phyloP scores from a whole-genome alignment of 345 rosid genomes.

The Camelina hispida region DNA sequence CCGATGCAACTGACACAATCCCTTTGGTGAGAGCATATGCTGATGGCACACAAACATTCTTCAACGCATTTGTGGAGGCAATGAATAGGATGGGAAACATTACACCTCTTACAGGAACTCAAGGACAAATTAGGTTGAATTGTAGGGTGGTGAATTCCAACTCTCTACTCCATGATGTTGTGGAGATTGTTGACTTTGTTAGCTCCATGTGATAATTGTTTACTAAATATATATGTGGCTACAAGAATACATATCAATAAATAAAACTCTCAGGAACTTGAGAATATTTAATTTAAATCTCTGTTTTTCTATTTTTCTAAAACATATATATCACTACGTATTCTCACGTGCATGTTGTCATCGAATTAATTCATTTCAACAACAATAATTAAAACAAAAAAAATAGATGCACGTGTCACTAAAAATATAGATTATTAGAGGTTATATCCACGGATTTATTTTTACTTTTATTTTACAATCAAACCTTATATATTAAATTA shows the following conservation, averaged over 20 bases:
- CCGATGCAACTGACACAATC: constrained; percentile 53
- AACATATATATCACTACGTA: background rate
- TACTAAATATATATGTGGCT: background rate
- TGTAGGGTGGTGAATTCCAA: constrained; percentile 54
- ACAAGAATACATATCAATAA: background rate
- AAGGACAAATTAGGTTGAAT: constrained; percentile 63
- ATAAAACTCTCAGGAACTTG: constrained; percentile 3
- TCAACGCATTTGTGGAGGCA: constrained; percentile 55
- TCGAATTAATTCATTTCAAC: background rate
- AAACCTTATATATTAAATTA: too few relatives aligned
- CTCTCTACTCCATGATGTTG: constrained; percentile 38
- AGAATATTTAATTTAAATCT: background rate
- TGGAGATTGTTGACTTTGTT: constrained; percentile 32
- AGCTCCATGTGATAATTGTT: constrained; percentile 38
- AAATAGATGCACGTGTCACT: background rate
- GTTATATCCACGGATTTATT: too few relatives aligned
- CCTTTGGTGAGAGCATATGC: constrained; percentile 55
- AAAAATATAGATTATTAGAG: background rate
- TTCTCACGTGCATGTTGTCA: background rate
- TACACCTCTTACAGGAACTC: constrained; percentile 56
- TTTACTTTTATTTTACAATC: too few relatives aligned
- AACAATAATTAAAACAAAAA: too few relatives aligned
- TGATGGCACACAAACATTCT: constrained; percentile 46
- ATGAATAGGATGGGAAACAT: constrained; percentile 80
- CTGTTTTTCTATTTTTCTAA: background rate